Conservation (phyloP, 768 basidiomycete species). For the Daedalea quercina region DNA sequence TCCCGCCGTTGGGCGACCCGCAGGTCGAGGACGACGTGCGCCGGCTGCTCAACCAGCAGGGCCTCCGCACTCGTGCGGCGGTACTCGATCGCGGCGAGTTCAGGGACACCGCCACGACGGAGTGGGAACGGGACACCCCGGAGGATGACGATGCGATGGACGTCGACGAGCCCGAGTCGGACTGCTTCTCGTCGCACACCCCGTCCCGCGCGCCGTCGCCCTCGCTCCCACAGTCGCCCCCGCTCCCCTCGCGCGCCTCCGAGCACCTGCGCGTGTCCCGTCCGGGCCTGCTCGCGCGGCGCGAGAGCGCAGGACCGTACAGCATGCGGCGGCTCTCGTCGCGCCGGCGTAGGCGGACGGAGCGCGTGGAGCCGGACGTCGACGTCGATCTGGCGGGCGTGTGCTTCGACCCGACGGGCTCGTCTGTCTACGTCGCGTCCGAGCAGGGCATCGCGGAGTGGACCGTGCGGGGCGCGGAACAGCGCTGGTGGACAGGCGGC, state of each 20-base stretch:
- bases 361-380: slow-evolving; percentile 16
- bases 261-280: slow-evolving; percentile 14
- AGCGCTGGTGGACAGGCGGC: slow-evolving; percentile 62
- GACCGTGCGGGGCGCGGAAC: slow-evolving; percentile 64
- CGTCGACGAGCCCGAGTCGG: slow-evolving; percentile 42
- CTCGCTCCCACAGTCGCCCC: slow-evolving; percentile 7
- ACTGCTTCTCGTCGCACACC: slow-evolving; percentile 45
- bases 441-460: slow-evolving; percentile 69
- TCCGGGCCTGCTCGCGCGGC: slow-evolving; percentile 16
- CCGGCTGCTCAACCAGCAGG: slow-evolving; percentile 45
- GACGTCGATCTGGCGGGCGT: slow-evolving; percentile 61
- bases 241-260: slow-evolving; percentile 7
- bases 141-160: slow-evolving; percentile 38
- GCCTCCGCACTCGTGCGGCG: slow-evolving; percentile 26
- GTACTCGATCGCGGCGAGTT: slow-evolving; percentile 5
- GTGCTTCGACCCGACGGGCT: slow-evolving; percentile 68
- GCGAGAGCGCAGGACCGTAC: slow-evolving; percentile 19
- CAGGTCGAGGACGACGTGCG: slow-evolving; percentile 52
- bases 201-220: slow-evolving; percentile 42
- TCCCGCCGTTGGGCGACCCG: slow-evolving; percentile 49
- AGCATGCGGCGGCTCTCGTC: slow-evolving; percentile 10
- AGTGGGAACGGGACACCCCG: slow-evolving; percentile 18
- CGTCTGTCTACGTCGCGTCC: slow-evolving; percentile 62
- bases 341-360: slow-evolving; percentile 3
- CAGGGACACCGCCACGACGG: slow-evolving; percentile 12